Conservation (phyloP, 2,329 filamentous ascomycete species). For the Aspergillus niger region DNA sequence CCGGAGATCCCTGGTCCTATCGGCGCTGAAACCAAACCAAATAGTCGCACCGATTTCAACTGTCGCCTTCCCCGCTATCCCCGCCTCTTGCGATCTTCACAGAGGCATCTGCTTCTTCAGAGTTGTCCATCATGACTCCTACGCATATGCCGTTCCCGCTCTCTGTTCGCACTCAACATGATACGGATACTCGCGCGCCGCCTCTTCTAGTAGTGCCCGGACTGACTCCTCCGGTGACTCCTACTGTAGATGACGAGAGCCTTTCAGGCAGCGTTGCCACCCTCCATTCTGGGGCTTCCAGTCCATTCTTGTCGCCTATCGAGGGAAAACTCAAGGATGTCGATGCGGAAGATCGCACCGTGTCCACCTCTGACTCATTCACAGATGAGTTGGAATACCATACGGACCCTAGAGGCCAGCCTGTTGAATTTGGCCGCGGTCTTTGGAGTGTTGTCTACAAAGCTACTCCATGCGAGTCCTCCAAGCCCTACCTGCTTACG, state of each 20-base stretch:
- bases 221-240: slow-evolving; percentile 41
- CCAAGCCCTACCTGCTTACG: slow-evolving; percentile 23
- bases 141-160: slow-evolving; percentile 27
- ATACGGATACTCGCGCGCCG: slow-evolving; percentile 13
- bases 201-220: slow-evolving; percentile 18
- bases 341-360: slow-evolving; percentile 4
- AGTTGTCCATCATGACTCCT: slow-evolving; percentile 15
- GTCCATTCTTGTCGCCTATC: slow-evolving; percentile 10
- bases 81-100: background rate
- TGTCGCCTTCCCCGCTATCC: slow-evolving; percentile 12
- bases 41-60: background rate
- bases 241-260: slow-evolving; percentile 27
- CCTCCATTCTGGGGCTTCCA: slow-evolving; percentile 5
- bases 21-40: background rate
- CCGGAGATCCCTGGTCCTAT: background rate
- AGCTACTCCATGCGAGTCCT: slow-evolving; percentile 32
- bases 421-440: slow-evolving; percentile 46
- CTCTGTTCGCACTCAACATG: slow-evolving; percentile 30
- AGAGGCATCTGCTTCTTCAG: background rate
- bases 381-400: slow-evolving; percentile 37
- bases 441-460: slow-evolving; percentile 53
- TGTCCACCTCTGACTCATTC: slow-evolving; percentile 27
- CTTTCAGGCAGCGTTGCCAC: slow-evolving; percentile 12
- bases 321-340: slow-evolving; percentile 7
- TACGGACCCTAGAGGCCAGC: slow-evolving; percentile 29